These are phyloP conservation scores for Geosmithia putterillii DNA, from an alignment of 2,329 filamentous ascomycete genomes.

Conservation along the genomic window DNA sequence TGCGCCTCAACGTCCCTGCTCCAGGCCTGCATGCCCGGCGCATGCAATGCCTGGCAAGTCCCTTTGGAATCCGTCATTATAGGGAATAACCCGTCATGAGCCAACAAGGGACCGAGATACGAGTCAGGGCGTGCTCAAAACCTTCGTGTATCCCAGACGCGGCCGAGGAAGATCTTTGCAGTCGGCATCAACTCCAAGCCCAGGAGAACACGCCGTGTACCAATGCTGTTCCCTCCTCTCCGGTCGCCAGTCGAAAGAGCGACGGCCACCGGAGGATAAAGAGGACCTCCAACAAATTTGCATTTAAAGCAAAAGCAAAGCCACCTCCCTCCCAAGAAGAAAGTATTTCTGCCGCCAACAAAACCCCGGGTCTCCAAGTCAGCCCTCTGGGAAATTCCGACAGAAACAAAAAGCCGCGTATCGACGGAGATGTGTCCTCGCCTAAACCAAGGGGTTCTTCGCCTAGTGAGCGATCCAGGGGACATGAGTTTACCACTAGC, in stretches of 20 bases:
- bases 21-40: conserved; percentile 3
- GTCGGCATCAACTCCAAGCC: background rate
- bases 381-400: background rate
- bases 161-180: background rate
- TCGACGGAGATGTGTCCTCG: background rate
- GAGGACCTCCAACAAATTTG: background rate
- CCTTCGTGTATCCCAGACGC: background rate
- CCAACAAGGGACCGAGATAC: background rate
- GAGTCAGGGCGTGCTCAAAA: background rate
- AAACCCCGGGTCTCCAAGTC: background rate
- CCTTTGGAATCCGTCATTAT: background rate
- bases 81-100: background rate
- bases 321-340: background rate
- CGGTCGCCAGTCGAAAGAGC: background rate
- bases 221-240: background rate
- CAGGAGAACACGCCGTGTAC: background rate
- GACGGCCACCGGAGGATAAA: background rate
- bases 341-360: background rate
- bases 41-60: background rate
- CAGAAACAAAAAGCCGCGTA: background rate
- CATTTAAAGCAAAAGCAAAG: background rate
- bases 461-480: background rate
- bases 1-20: background rate
- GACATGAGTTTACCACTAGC: background rate
- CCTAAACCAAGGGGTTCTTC: background rate